Percentiles rank a stretch among this genome's conserved stretches.
Evolutionary conservation across 768 basidiomycete species (phyloP).

Genomic region (Butyriboletus loyo): DNA sequence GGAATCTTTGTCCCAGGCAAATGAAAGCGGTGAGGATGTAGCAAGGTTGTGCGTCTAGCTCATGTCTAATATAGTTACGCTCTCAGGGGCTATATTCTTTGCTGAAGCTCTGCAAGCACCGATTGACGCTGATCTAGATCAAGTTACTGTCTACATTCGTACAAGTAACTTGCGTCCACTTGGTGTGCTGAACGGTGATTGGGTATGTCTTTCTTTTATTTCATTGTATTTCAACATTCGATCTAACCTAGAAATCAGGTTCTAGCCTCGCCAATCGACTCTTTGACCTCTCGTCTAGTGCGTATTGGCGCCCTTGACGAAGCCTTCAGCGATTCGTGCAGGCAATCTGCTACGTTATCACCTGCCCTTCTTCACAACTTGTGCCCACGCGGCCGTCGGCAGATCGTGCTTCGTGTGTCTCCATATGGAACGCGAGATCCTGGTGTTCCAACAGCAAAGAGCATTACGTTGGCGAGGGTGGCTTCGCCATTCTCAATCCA

Average conservation of each 20-base stretch:
- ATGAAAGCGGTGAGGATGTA: constrained; percentile 6
- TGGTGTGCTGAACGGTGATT: constrained; percentile 72
- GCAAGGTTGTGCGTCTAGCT: not conserved
- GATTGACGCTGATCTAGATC: constrained; percentile 39
- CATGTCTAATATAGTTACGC: not conserved
- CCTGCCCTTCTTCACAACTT: constrained; percentile 58
- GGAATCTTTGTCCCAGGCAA: constrained; percentile 7
- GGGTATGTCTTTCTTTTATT: constrained; percentile 47
- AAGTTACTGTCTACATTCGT: constrained; percentile 57
- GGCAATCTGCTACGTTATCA: constrained; percentile 34
- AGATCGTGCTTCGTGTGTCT: constrained; percentile 45
- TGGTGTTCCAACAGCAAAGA: constrained; percentile 62
- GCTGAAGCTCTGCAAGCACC: constrained; percentile 33
- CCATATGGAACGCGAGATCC: constrained; percentile 61
- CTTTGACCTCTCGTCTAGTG: constrained; percentile 47
- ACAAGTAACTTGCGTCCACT: constrained; percentile 62
- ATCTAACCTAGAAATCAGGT: constrained; percentile 39
- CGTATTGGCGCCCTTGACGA: constrained; percentile 54
- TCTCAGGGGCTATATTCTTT: constrained; percentile 23
- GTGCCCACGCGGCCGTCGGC: constrained; percentile 26
- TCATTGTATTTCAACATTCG: not conserved
- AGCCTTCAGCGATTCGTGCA: constrained; percentile 35
- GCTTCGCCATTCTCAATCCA: constrained; percentile 70
- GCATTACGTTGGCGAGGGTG: constrained; percentile 76
- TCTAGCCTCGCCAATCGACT: constrained; percentile 40